Base-by-base conservation (phyloP, 768 basidiomycete genomes). In the Russula earlei region DNA sequence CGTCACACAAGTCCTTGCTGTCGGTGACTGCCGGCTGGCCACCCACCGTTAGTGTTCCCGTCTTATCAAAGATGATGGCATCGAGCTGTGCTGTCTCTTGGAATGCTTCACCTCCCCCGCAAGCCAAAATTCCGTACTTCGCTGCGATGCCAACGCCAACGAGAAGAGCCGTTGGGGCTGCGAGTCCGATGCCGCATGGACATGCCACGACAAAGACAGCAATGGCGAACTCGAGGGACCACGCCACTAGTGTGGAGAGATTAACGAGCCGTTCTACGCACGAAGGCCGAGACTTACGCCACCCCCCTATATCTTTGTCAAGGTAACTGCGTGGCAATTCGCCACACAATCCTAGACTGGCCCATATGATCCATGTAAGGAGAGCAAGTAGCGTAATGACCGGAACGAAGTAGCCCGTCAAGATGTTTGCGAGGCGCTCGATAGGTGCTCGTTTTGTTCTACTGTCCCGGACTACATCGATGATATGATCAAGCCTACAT, bases 81-180 rank as follows among this genome's bases (percentile, higher is more conserved):
- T 87, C 83, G 31, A 91, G 73, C 58, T 83, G 79, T 0, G 85
- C 83, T 57, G 87, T 83, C 50, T 88, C 85, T 64, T 91, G 84
- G 67, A 91, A 91, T 0, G 91, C 89, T 68, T 91, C 86, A 7
- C 91, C 91, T n/a, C 91, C 91, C 19, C 91, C 90, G 27, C 81
- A 81, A 19, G 83, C 87, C 14, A 93, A 76, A 56, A 93, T 86
- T 33, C 91, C 91, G 42, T 74, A 71, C 64, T 83, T 82, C 3
- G 91, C 91, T 1, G 87, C 84, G 5, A 93, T 71, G 2, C 91
- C 90, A 6, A 83, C 80, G 5, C 91, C 91, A 5, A 93, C 89
- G 4, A 90, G 77, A 33, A 91, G 77, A 9, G 91, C 91, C 0
- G 89, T 90, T 0, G 91, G 91, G 3, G 88, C 89, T 3, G 91